Base-by-base conservation (phyloP, 805 yeast species). In the Saturnispora saitoi region DNA sequence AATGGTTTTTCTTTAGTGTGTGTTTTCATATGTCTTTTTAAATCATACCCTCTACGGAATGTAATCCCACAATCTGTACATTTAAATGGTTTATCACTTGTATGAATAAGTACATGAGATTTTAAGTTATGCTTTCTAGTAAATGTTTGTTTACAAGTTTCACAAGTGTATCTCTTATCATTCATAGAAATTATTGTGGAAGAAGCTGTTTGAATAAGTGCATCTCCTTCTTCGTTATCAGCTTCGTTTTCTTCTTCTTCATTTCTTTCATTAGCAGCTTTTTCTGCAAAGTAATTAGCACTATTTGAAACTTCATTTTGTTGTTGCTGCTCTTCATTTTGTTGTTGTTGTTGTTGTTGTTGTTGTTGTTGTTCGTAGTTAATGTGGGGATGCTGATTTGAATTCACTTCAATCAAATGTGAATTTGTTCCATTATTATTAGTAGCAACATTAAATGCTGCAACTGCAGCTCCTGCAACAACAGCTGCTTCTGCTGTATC, bases 1-100 rank as follows among this genome's bases (percentile, higher is more conserved):
- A 67, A 80, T 1, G 91, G 90, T 60, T 76, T 80, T 54, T 79
- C 87, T 20, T 91, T 91, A 0, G 88, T 76, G 59, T 86, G 95
- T 32, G 82, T 70, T 62, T 82, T 82, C 49, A 76, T 77, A 58
- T 86, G 95, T 47, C 95, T 72, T 58, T 80, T 83, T 57, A 86
- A 69, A 61, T 86, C 95, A 61, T 85, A 90, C 29, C 78, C 73
- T 42, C 95, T 70, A 51, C 93, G 72, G 62, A 86, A 86, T 54
- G 71, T 75, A 42, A 76, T 68, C 46, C 72, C 67, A 58, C 95
- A 86, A 28, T 73, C 71, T 11, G 73, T 53, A 62, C 95, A 86
- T 22, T 67, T 63, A 63, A 73, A 84, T 2, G 89, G 87, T 59
- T 77, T 81, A 52, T 71, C 73, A 44, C 74, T 70, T 14, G 86